These are phyloP conservation scores for Lichtheimia corymbifera DNA, from an alignment of 371 early-diverging fungal species.

Conservation along the genomic window DNA sequence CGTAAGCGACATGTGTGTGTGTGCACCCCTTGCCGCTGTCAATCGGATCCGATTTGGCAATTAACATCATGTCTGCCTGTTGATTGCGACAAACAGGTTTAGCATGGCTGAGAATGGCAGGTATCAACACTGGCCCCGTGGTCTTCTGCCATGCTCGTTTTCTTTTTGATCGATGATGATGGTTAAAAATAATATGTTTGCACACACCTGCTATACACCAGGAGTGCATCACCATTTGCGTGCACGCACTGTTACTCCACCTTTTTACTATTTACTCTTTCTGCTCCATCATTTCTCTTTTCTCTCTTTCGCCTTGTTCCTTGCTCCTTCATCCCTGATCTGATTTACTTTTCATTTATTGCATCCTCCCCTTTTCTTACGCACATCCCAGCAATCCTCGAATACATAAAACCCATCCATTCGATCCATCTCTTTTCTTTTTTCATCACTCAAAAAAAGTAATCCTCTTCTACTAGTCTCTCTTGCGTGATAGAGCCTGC, in stretches of 20 bases:
- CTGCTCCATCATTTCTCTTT: conserved; percentile 6
- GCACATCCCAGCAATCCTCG: not conserved
- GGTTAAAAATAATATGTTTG: too few species aligned
- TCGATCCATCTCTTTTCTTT: conserved; percentile 1
- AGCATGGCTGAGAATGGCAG: not conserved
- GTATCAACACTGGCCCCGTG: conserved; percentile 4
- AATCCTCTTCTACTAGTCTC: conserved; percentile 5
- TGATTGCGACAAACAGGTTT: conserved; percentile 4
- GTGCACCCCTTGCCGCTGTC: not conserved
- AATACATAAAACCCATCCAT: conserved; percentile 9
- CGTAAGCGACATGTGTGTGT: not conserved
- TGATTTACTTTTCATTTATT: conserved; percentile 23
- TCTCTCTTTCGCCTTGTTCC: conserved; percentile 1
- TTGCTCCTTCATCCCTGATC: conserved; percentile 13
- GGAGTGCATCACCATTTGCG: not conserved
- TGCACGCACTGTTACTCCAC: not conserved
- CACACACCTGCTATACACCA: not conserved
- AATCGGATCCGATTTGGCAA: conserved; percentile 1
- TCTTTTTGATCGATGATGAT: conserved; percentile 3
- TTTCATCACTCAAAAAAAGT: conserved; percentile 15
- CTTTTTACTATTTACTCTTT: not conserved
- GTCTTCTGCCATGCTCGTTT: conserved; percentile 1
- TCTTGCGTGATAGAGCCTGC: conserved; percentile 11
- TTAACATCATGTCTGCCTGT: not conserved
- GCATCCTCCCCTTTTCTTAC: conserved; percentile 11